Conservation (phyloP, 805 yeast genomes). For the Barnettozyma siamensis region DNA sequence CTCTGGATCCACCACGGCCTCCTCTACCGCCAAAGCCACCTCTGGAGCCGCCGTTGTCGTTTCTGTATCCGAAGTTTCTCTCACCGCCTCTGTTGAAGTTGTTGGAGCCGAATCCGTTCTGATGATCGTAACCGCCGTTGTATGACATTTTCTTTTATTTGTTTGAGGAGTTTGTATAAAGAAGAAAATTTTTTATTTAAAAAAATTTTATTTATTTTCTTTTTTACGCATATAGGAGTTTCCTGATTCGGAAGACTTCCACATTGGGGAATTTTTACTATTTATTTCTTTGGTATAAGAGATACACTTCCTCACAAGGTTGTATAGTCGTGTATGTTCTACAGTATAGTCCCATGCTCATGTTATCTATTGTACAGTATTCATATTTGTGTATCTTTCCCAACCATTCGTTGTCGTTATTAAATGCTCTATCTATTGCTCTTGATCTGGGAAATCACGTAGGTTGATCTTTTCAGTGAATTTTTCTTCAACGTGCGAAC, state of each 20-base stretch:
- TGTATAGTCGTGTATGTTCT: too few species aligned
- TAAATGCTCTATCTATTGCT: constrained; percentile 43
- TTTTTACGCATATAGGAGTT: background rate
- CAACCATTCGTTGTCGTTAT: too few species aligned
- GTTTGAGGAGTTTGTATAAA: background rate
- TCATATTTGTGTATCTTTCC: background rate
- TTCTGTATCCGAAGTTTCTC: constrained; percentile 31
- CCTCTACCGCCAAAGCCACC: constrained; percentile 27
- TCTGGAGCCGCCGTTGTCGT: constrained; percentile 32
- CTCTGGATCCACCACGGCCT: constrained; percentile 13
- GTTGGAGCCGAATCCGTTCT: constrained; percentile 27
- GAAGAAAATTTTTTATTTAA: background rate
- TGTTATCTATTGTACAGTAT: constrained; percentile 4
- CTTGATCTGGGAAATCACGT: constrained; percentile 43
- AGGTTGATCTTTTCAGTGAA: constrained; percentile 65
- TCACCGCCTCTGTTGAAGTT: constrained; percentile 31
- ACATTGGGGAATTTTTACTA: background rate
- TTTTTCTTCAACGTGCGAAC: constrained; percentile 75
- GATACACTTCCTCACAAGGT: too few species aligned
- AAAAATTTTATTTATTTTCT: constrained; percentile 1
- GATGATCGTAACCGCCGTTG: constrained; percentile 26
- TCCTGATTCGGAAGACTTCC: background rate
- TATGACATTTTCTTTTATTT: constrained; percentile 25
- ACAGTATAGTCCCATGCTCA: background rate
- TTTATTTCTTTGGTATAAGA: too few species aligned